These are phyloP conservation scores for Akebia trifoliata DNA, from an alignment of 164 flowering plant genomes.

Conservation along the genomic window DNA sequence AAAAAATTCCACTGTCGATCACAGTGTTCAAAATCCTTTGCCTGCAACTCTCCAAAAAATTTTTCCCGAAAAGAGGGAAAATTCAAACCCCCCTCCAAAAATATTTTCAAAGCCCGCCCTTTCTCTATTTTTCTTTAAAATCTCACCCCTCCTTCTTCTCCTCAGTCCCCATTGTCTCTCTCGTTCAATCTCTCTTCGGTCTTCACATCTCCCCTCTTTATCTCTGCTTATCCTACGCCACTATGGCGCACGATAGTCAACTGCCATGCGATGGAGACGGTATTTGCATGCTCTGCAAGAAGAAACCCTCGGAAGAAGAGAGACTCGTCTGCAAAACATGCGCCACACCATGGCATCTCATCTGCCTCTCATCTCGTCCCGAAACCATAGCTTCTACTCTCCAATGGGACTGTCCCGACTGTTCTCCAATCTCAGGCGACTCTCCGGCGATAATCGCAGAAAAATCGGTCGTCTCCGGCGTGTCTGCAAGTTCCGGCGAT, in stretches of 20 bases:
- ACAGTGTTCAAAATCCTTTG: neutral
- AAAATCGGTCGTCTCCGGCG: neutral
- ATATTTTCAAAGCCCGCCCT: constrained; percentile 8
- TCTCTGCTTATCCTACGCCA: constrained; percentile 5
- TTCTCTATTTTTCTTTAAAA: neutral
- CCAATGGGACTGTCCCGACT: constrained; percentile 83
- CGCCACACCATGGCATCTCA: constrained; percentile 73
- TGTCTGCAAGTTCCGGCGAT: constrained; percentile 18
- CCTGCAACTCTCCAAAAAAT: neutral
- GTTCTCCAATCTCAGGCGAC: constrained; percentile 26
- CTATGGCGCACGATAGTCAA: constrained; percentile 41
- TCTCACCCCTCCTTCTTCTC: neutral
- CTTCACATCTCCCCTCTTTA: neutral
- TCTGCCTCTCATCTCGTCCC: constrained; percentile 51
- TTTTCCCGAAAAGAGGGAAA: neutral
- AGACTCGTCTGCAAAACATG: constrained; percentile 61
- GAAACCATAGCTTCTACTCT: constrained; percentile 32
- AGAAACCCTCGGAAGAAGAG: constrained; percentile 41
- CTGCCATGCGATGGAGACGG: constrained; percentile 89
- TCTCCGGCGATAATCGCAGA: neutral
- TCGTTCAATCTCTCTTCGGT: neutral
- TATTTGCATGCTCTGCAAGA: constrained; percentile 63
- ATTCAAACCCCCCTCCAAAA: constrained; percentile 2
- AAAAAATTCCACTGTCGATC: too few relatives aligned
- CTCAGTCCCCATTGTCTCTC: neutral